phyloP scores from a whole-genome alignment of 495 filamentous ascomycete genomes.

The Xylaria flabelliformis region DNA sequence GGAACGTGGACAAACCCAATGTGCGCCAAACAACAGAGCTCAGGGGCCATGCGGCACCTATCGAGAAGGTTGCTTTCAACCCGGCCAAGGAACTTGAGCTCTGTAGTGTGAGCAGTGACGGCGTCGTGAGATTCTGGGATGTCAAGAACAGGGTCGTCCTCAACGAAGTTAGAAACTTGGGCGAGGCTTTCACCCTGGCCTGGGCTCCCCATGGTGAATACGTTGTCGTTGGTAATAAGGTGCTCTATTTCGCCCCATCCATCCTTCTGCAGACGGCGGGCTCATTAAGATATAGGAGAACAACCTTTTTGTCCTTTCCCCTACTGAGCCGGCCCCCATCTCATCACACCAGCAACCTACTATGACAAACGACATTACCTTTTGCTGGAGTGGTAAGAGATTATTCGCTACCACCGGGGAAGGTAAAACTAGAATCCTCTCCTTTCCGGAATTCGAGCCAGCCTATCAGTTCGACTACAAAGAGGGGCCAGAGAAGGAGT shows the following conservation, averaged over 20 bases:
- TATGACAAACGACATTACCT: constrained; percentile 83
- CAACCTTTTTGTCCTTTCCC: constrained; percentile 69
- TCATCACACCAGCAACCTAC: constrained; percentile 71
- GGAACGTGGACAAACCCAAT: constrained; percentile 88
- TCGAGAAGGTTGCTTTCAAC: constrained; percentile 91
- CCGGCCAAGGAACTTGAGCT: constrained; percentile 87
- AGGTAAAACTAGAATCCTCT: constrained; percentile 80
- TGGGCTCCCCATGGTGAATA: constrained; percentile 89
- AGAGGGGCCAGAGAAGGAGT: constrained; percentile 50
- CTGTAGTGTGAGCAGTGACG: constrained; percentile 83
- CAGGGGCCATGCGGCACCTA: constrained; percentile 74
- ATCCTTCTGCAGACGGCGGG: constrained; percentile 16
- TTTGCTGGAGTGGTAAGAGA: constrained; percentile 74
- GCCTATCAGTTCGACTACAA: constrained; percentile 48
- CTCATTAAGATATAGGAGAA: constrained; percentile 62
- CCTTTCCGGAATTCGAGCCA: constrained; percentile 68
- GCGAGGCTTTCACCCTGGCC: constrained; percentile 80
- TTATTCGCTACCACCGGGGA: constrained; percentile 84
- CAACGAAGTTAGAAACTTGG: constrained; percentile 80
- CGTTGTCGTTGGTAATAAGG: constrained; percentile 85
- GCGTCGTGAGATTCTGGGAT: constrained; percentile 91
- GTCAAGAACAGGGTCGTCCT: constrained; percentile 79
- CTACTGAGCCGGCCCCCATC: constrained; percentile 56
- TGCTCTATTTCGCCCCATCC: constrained; percentile 39
- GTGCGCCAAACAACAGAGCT: constrained; percentile 85